Evolutionary conservation across 768 basidiomycete genomes (phyloP).

Genomic region (Boletus tylopilopsis): DNA sequence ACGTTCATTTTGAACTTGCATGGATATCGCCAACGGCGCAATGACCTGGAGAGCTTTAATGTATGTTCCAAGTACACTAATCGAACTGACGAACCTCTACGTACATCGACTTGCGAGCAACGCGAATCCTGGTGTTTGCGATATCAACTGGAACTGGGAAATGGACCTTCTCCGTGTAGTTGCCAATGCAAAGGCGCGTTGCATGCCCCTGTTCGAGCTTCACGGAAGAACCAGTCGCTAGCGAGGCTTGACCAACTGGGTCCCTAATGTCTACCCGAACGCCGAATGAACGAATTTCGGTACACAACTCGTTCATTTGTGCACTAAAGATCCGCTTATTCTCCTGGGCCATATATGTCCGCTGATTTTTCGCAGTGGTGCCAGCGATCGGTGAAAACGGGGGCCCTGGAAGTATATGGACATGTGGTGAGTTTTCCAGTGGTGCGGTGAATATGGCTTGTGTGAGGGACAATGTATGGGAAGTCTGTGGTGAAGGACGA

Average conservation of each 20-base stretch:
- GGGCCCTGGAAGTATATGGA: conserved; percentile 24
- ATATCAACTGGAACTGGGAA: conserved; percentile 46
- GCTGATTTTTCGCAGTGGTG: conserved; percentile 5
- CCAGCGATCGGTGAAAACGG: conserved; percentile 8
- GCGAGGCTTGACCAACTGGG: conserved; percentile 13
- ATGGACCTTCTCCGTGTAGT: conserved; percentile 24
- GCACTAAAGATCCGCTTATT: conserved; percentile 12
- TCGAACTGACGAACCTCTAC: conserved; percentile 31
- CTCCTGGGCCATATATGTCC: conserved; percentile 1
- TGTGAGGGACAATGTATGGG: background rate
- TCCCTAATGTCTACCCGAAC: conserved; percentile 22
- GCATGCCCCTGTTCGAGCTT: conserved; percentile 11
- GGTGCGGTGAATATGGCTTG: conserved; percentile 22
- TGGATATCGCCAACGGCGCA: conserved; percentile 13
- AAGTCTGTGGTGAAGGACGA: conserved; percentile 14
- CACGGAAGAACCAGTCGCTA: conserved; percentile 17
- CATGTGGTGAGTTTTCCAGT: conserved; percentile 14
- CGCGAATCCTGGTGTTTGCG: conserved; percentile 34
- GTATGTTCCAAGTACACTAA: background rate
- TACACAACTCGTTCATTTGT: conserved; percentile 14
- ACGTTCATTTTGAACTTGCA: conserved; percentile 16
- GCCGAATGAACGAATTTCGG: conserved; percentile 18
- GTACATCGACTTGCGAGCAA: conserved; percentile 55
- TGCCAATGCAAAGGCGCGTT: conserved; percentile 9
- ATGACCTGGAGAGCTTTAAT: conserved; percentile 17